These are phyloP conservation scores for Huntiella abstrusa DNA, from an alignment of 2,329 filamentous ascomycete genomes.

Conservation along the genomic window DNA sequence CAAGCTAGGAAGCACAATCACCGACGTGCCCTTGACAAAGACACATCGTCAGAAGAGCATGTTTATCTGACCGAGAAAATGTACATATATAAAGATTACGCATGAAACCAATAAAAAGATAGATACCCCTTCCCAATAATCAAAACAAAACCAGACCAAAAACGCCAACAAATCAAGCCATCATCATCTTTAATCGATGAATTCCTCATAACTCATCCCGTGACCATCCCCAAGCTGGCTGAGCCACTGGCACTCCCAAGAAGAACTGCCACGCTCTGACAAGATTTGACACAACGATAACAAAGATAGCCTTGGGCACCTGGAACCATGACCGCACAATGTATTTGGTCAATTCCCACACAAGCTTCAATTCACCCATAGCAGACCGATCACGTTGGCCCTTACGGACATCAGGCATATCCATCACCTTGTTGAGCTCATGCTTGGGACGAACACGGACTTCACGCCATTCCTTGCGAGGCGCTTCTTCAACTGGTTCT, in stretches of 20 bases:
- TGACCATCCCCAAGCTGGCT: slow-evolving; percentile 25
- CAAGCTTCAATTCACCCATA: slow-evolving; percentile 17
- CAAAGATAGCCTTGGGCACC: slow-evolving; percentile 29
- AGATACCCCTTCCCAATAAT: not conserved
- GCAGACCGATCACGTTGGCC: slow-evolving; percentile 19
- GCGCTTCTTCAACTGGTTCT: slow-evolving; percentile 15
- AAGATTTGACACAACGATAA: slow-evolving; percentile 26
- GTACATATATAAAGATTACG: not conserved
- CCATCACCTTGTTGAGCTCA: slow-evolving; percentile 12
- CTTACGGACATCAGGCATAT: slow-evolving; percentile 14
- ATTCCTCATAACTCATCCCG: slow-evolving; percentile 23
- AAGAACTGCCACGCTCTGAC: slow-evolving; percentile 30
- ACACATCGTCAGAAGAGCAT: no score
- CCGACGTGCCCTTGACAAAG: slow-evolving; percentile 23
- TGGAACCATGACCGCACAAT: slow-evolving; percentile 39
- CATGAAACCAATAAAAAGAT: not conserved
- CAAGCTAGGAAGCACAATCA: slow-evolving; percentile 57
- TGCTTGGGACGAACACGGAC: slow-evolving; percentile 15
- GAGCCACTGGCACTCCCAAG: slow-evolving; percentile 32
- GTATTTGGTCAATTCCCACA: slow-evolving; percentile 14
- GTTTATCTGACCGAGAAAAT: not conserved
- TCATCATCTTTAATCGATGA: not conserved
- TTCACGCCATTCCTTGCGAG: slow-evolving; percentile 10
- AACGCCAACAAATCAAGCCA: slow-evolving; percentile 1
- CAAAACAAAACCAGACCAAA: slow-evolving; percentile 2